Evolutionary conservation across 257 asterid genomes (phyloP).

Genomic region (Forsythia viridissima): DNA sequence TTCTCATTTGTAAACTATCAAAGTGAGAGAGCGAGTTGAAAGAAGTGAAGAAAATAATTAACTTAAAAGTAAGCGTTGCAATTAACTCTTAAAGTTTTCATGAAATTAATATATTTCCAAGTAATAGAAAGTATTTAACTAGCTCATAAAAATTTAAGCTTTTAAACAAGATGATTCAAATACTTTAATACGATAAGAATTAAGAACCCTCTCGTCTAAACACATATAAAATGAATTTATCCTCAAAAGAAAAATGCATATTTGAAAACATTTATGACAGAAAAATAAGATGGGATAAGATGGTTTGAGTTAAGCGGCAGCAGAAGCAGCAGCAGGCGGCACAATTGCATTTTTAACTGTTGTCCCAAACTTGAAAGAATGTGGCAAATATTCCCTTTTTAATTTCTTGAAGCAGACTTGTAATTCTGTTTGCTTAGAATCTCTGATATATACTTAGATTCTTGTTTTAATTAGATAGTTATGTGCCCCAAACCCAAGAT

Average conservation of each 20-base stretch:
- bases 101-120: background rate
- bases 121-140: background rate
- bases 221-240: too few relatives aligned
- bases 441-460: background rate
- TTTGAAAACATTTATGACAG: background rate
- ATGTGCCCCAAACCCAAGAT: background rate
- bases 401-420: conserved; percentile 29
- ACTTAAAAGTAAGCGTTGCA: too few relatives aligned
- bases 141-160: too few relatives aligned
- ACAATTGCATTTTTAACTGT: background rate
- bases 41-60: too few relatives aligned
- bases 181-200: too few relatives aligned
- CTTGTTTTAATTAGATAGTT: background rate
- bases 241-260: background rate
- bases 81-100: background rate
- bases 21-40: too few relatives aligned
- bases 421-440: conserved; percentile 27
- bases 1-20: too few relatives aligned
- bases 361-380: background rate
- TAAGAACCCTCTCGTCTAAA: too few relatives aligned
- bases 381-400: conserved; percentile 35
- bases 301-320: too few relatives aligned
- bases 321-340: too few relatives aligned
- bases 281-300: background rate
- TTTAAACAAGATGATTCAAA: too few relatives aligned